Conservation (phyloP, 768 basidiomycete species). For the Hortiboletus flavorubellus region DNA sequence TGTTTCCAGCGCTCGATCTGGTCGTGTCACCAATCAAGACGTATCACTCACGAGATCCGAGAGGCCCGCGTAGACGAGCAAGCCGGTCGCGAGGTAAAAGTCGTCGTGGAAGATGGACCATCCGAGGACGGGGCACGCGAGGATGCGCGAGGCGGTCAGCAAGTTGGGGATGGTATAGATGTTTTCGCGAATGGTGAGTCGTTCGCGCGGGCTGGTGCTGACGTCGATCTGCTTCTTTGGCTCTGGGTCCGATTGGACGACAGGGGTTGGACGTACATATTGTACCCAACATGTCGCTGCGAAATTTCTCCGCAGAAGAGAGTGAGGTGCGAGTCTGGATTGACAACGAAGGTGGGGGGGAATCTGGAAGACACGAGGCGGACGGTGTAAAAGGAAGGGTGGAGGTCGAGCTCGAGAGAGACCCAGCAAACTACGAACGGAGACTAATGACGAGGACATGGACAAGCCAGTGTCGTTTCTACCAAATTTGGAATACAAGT, state of each 20-base stretch:
- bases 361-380: neutral
- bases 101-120: slow-evolving; percentile 84
- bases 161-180: slow-evolving; percentile 94
- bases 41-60: slow-evolving; percentile 74
- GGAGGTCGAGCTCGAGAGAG: slow-evolving; percentile 7
- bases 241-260: neutral
- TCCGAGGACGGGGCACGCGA: slow-evolving; percentile 88
- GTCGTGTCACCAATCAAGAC: slow-evolving; percentile 5
- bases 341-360: neutral
- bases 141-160: slow-evolving; percentile 82
- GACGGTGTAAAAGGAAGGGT: neutral
- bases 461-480: neutral
- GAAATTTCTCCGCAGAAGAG: slow-evolving; percentile 8
- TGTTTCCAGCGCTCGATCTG: neutral
- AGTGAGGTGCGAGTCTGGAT: neutral
- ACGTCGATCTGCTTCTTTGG: slow-evolving; percentile 5
- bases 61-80: slow-evolving; percentile 89
- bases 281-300: slow-evolving; percentile 8
- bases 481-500: slow-evolving; percentile 6
- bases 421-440: slow-evolving; percentile 1
- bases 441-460: slow-evolving; percentile 13
- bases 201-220: slow-evolving; percentile 13
- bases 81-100: slow-evolving; percentile 72
- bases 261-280: slow-evolving; percentile 13
- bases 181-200: slow-evolving; percentile 62